Evolutionary conservation across 2,329 filamentous ascomycete species (phyloP).

Genomic region (Lasiodiplodia theobromae): DNA sequence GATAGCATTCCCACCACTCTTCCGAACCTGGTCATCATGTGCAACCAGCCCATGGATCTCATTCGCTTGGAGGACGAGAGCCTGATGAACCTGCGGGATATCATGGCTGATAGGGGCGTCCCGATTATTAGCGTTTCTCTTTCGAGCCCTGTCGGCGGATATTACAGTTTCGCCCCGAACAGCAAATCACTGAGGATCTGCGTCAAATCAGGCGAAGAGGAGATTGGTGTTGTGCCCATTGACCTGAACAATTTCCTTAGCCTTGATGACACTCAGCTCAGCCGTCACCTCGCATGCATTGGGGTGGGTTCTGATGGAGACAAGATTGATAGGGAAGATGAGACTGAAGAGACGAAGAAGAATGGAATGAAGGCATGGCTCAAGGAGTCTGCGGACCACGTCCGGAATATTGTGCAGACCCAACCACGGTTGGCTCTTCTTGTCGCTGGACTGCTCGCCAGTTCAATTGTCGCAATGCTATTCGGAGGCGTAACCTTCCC

Average conservation of each 20-base stretch:
- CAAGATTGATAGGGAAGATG: background rate
- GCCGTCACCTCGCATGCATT: conserved; percentile 46
- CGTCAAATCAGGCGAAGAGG: conserved; percentile 40
- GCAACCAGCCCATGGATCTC: conserved; percentile 12
- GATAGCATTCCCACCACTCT: conserved; percentile 17
- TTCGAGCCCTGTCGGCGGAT: conserved; percentile 33
- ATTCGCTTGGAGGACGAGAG: conserved; percentile 2
- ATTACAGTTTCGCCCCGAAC: conserved; percentile 32
- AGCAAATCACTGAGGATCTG: conserved; percentile 39
- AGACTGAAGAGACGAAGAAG: conserved; percentile 9
- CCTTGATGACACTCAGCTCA: conserved; percentile 46
- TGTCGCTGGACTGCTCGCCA: conserved; percentile 9
- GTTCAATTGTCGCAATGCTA: conserved; percentile 14
- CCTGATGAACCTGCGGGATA: conserved; percentile 33
- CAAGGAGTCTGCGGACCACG: conserved; percentile 4
- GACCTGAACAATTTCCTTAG: conserved; percentile 43
- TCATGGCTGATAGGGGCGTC: conserved; percentile 37
- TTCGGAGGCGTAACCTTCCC: conserved; percentile 1
- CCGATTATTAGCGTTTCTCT: conserved; percentile 41
- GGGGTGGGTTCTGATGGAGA: conserved; percentile 29
- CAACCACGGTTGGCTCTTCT: conserved; percentile 21
- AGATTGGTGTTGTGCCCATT: conserved; percentile 36
- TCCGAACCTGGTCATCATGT: conserved; percentile 22
- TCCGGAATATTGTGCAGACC: conserved; percentile 9
- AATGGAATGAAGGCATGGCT: background rate